Evolutionary conservation across 441 rosid species (phyloP).

Genomic region (Metrosideros polymorpha): DNA sequence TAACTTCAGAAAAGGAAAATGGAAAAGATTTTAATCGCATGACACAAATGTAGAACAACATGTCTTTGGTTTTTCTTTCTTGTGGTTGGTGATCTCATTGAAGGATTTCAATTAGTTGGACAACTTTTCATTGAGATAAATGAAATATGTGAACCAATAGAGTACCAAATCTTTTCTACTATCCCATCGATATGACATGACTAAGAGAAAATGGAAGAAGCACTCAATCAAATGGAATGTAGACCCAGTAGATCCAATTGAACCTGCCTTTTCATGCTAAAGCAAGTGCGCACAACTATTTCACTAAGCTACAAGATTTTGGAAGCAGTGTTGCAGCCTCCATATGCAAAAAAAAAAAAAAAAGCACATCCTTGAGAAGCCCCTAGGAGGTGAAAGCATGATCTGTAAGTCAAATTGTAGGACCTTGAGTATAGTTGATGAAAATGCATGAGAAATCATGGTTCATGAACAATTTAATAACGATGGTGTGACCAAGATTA

Average conservation of each 20-base stretch:
- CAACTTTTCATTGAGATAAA: not conserved
- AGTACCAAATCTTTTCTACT: not conserved
- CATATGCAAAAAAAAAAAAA: not conserved
- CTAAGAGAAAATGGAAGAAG: not conserved
- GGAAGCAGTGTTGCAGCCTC: not conserved
- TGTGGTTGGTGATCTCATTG: not conserved
- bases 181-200: not conserved
- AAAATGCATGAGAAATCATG: not conserved
- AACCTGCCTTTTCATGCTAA: not conserved
- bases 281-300: not conserved
- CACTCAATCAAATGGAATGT: not conserved
- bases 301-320: not conserved
- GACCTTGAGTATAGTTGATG: not conserved
- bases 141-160: not conserved
- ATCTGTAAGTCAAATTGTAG: not conserved
- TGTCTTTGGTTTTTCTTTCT: not conserved
- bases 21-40: not conserved
- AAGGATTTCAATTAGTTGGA: not conserved
- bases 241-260: not conserved
- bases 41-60: not conserved
- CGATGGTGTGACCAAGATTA: not conserved
- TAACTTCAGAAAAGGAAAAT: not conserved
- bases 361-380: not conserved
- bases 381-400: not conserved
- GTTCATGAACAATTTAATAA: not conserved